These are phyloP conservation scores for Thamnidium elegans DNA, from an alignment of 192 early-diverging fungal genomes.

Conservation along the genomic window DNA sequence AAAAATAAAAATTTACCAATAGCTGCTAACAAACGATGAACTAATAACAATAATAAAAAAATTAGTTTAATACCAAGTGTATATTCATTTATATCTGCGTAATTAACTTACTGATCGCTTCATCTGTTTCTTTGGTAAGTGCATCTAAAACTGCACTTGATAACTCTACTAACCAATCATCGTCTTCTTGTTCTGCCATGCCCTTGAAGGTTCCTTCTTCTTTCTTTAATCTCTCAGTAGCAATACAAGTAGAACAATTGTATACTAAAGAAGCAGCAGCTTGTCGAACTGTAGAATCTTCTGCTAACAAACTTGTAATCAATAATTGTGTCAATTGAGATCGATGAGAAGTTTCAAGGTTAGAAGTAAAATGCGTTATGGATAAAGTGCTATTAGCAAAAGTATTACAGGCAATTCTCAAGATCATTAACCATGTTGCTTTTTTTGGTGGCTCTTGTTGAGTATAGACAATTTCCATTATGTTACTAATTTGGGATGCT, in stretches of 20 bases:
- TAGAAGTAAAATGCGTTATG: constrained; percentile 31
- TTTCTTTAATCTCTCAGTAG: constrained; percentile 36
- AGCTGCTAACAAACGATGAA: constrained; percentile 27
- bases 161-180: constrained; percentile 71
- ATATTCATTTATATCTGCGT: neutral
- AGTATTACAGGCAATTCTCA: constrained; percentile 66
- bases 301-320: constrained; percentile 56
- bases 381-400: constrained; percentile 43
- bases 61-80: neutral
- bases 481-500: constrained; percentile 15
- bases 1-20: constrained; percentile 34
- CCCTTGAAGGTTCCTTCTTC: constrained; percentile 21
- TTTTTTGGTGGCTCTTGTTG: constrained; percentile 39
- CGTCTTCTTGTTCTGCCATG: constrained; percentile 44
- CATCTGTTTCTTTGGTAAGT: constrained; percentile 54
- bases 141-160: constrained; percentile 61
- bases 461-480: constrained; percentile 9
- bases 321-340: constrained; percentile 56
- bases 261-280: constrained; percentile 65
- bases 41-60: neutral
- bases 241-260: constrained; percentile 59
- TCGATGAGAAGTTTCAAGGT: constrained; percentile 44
- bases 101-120: constrained; percentile 53
- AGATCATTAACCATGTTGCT: constrained; percentile 52
- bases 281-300: constrained; percentile 54